Evolutionary conservation across 2,329 filamentous ascomycete species (phyloP).

Genomic region (Apiospora aurea): DNA sequence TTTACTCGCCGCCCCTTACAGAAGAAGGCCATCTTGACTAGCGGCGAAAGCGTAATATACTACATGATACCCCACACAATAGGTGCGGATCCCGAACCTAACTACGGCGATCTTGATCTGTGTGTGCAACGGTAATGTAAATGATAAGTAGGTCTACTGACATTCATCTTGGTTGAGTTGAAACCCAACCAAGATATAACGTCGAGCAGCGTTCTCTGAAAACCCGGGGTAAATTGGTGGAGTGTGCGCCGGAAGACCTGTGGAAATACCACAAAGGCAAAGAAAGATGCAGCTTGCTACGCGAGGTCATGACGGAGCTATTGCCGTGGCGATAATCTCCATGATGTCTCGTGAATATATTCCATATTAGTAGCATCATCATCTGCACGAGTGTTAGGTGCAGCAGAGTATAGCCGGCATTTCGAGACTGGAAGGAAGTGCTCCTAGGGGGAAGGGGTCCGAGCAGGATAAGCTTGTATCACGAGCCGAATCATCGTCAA

Average conservation of each 20-base stretch:
- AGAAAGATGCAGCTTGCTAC: too few species aligned
- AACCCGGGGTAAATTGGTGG: not conserved
- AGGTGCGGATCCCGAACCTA: constrained; percentile 14
- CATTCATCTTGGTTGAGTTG: not conserved
- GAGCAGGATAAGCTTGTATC: not conserved
- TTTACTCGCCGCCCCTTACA: not conserved
- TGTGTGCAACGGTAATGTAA: not conserved
- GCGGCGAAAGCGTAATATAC: constrained; percentile 13
- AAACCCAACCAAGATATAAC: not conserved
- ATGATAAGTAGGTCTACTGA: not conserved
- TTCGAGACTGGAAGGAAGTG: too few species aligned
- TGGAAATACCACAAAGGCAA: too few species aligned
- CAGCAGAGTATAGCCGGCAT: too few species aligned
- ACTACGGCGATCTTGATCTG: not conserved
- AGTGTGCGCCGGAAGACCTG: too few species aligned
- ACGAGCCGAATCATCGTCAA: not conserved
- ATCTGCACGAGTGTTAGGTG: too few species aligned
- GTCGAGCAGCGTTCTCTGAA: not conserved
- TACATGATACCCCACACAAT: constrained; percentile 15
- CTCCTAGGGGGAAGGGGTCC: not conserved
- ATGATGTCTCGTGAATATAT: too few species aligned
- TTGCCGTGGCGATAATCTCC: too few species aligned
- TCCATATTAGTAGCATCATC: too few species aligned
- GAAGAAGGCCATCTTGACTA: constrained; percentile 7
- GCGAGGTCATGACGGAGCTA: too few species aligned